Base-by-base conservation (phyloP, 257 asterid genomes). In the Solanum chiquidenum region DNA sequence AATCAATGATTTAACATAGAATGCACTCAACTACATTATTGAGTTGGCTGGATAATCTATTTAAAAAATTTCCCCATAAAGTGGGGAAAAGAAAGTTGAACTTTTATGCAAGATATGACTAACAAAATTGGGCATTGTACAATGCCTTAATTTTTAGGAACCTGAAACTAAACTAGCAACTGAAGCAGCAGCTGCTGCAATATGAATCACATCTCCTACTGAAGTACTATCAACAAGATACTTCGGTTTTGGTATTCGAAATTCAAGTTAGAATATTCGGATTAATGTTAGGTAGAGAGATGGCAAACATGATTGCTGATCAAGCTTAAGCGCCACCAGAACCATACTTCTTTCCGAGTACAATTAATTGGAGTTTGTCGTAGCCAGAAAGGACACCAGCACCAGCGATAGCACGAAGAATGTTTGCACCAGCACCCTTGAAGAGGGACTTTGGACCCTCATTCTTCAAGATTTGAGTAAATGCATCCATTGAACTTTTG, bases 341-440 rank as follows among this genome's bases (percentile, higher is more conserved):
- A 31, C 91, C 91, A 44, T 91, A 91, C 86, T 89, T 91, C 93
- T 91, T 91, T 25, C 93, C 93, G 4, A 89, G 84, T 34, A 91
- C 90, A 21, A 91, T 60, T 44, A 88, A 7, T 31, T 91, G 93
- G 49, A 91, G 91, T 76, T 89, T 89, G 52, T 91, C 93, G 72
- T 91, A 91, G 31, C 93, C 91, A 29, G 93, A 90, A 82, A 91
- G 93, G 79, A 91, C 93, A 88, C 92, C 93, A 21, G 93, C 93
- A 38, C 93, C 92, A 5, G 93, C 93, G 16, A 91, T 76, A 42
- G 93, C 92, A 10, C 93, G 92, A 3, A 91, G 90, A 62, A 91
- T 91, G 89, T 89, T 89, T 13, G 93, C 93, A 14, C 93, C 93
- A 42, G 93, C 93, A 77, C 93, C 93, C 92, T 91, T 91, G 90